Conservation (phyloP, 495 filamentous ascomycete genomes). For the Lepraria neglecta region DNA sequence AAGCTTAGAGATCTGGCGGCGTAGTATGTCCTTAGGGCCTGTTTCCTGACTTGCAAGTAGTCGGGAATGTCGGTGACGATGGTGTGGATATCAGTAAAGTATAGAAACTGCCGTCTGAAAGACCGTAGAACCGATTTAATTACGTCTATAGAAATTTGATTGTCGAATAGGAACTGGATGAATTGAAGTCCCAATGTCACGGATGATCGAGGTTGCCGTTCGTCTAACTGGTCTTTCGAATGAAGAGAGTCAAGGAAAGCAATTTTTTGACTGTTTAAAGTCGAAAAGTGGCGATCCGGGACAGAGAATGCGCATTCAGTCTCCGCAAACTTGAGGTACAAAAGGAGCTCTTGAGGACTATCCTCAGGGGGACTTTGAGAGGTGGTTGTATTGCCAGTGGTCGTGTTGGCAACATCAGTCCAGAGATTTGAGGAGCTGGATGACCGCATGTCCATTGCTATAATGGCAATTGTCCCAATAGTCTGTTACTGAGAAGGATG, state of each 20-base stretch:
- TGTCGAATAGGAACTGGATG: constrained; percentile 1
- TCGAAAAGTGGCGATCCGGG: background rate
- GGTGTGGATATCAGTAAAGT: background rate
- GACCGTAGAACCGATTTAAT: background rate
- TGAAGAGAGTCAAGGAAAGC: background rate
- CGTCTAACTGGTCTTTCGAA: background rate
- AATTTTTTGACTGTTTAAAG: background rate
- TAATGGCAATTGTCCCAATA: background rate
- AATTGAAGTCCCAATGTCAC: constrained; percentile 1
- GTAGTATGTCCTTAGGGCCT: background rate
- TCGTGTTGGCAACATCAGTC: background rate
- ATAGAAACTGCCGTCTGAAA: background rate
- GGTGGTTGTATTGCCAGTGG: background rate
- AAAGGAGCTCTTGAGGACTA: background rate
- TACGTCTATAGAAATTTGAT: background rate
- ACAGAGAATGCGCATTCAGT: background rate
- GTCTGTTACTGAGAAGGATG: background rate
- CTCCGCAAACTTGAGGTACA: background rate
- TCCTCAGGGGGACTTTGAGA: background rate
- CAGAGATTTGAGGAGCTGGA: background rate
- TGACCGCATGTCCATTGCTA: background rate
- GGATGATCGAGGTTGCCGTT: background rate
- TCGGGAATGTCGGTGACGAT: background rate
- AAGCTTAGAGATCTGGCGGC: background rate
- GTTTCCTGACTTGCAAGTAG: background rate